Evolutionary conservation across 192 early-diverging fungal species (phyloP).

Genomic region (Backusella westeae): DNA sequence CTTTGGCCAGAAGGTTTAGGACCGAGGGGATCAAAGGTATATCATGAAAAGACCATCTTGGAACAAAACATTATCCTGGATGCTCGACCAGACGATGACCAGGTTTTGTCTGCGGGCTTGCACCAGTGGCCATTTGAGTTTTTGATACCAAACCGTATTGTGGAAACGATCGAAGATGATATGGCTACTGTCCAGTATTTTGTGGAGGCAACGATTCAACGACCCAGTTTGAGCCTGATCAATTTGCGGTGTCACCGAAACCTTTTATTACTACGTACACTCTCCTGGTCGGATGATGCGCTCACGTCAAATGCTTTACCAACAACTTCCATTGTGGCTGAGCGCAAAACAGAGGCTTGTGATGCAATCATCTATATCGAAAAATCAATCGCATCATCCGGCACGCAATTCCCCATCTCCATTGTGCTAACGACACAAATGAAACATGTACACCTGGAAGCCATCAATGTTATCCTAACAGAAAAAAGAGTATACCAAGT

Average conservation of each 20-base stretch:
- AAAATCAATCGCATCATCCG: conserved; percentile 30
- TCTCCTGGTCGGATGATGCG: conserved; percentile 12
- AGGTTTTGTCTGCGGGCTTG: conserved; percentile 10
- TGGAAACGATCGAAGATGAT: conserved; percentile 37
- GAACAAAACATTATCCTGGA: conserved; percentile 27
- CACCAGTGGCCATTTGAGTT: conserved; percentile 33
- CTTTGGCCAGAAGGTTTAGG: conserved; percentile 38
- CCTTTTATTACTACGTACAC: conserved; percentile 27
- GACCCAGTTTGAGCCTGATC: neutral
- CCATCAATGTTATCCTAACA: conserved; percentile 17
- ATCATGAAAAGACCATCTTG: conserved; percentile 31
- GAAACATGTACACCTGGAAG: conserved; percentile 26
- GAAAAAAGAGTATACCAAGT: conserved; percentile 30
- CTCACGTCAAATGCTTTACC: conserved; percentile 21
- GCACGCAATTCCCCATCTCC: conserved; percentile 27
- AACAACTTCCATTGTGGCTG: conserved; percentile 20
- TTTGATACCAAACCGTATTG: conserved; percentile 25
- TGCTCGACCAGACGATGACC: neutral
- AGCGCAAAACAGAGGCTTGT: conserved; percentile 12
- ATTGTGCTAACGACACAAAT: conserved; percentile 13
- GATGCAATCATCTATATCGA: conserved; percentile 29
- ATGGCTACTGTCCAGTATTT: conserved; percentile 25
- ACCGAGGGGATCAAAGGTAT: conserved; percentile 12
- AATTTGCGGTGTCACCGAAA: conserved; percentile 23
- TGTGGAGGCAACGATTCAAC: conserved; percentile 24